These are phyloP conservation scores for Tothia fuscella DNA, from an alignment of 2,329 filamentous ascomycete genomes.

Conservation along the genomic window DNA sequence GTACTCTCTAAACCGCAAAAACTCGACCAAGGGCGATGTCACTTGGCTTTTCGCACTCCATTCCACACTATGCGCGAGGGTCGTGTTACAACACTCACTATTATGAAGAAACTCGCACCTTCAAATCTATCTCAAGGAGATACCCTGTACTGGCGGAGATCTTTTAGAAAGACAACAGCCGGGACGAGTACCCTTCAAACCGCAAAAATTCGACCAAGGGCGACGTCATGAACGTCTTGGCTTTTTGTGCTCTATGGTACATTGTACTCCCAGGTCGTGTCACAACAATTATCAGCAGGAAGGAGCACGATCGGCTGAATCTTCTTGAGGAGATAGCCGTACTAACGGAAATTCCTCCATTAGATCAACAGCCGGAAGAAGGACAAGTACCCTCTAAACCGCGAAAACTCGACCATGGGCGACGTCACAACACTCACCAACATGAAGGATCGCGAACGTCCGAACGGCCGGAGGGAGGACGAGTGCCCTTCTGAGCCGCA, in stretches of 20 bases:
- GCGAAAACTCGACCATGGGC: too few relatives aligned
- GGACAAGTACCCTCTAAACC: too few relatives aligned
- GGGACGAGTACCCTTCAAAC: conserved; percentile 94
- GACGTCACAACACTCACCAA: conserved; percentile 91
- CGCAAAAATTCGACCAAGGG: conserved; percentile 90
- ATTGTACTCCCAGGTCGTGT: conserved; percentile 97
- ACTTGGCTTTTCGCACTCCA: conserved; percentile 94
- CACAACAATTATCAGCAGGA: conserved; percentile 96
- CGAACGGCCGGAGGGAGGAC: too few relatives aligned
- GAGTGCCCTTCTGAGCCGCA: too few relatives aligned
- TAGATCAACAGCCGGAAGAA: too few relatives aligned
- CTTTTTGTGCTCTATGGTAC: conserved; percentile 97
- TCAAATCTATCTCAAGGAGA: too few relatives aligned
- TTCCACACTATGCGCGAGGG: conserved; percentile 95
- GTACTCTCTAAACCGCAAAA: conserved; percentile 94
- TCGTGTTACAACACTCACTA: conserved; percentile 87
- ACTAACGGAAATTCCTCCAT: too few relatives aligned
- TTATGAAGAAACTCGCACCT: conserved; percentile 99
- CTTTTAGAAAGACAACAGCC: too few relatives aligned
- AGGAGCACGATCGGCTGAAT: conserved; percentile 79
- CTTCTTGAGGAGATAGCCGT: conserved; percentile 96
- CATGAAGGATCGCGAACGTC: conserved; percentile 90
- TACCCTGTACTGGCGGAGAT: too few relatives aligned
- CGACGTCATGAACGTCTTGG: conserved; percentile 89
- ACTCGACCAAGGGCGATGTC: conserved; percentile 86